These are phyloP conservation scores for Alternaria sp. DNA, from an alignment of 2,329 filamentous ascomycete species.

Conservation along the genomic window DNA sequence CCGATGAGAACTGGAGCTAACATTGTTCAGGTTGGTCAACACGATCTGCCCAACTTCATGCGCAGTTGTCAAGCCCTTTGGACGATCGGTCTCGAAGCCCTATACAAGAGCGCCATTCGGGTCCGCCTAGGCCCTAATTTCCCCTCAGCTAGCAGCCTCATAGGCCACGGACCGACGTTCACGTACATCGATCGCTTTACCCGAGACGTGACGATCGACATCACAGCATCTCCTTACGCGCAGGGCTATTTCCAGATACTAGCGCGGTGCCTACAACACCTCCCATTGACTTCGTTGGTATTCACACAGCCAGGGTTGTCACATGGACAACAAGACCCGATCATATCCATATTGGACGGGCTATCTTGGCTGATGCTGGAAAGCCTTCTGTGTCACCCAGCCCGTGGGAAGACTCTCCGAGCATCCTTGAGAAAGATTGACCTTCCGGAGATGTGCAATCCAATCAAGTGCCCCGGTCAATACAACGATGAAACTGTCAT, in stretches of 20 bases:
- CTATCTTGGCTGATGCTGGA: background rate
- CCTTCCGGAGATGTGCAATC: background rate
- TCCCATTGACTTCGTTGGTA: background rate
- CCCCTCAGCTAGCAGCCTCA: background rate
- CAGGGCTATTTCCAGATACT: background rate
- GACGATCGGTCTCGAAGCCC: background rate
- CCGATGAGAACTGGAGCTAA: background rate
- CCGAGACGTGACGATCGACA: background rate
- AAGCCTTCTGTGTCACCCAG: background rate
- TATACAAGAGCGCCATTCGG: background rate
- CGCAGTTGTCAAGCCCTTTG: background rate
- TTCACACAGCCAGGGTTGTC: background rate
- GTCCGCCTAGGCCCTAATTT: background rate
- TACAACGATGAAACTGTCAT: background rate
- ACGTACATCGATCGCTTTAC: background rate
- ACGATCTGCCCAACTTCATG: background rate
- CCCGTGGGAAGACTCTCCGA: background rate
- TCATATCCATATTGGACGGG: background rate
- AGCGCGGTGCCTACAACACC: background rate
- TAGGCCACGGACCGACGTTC: background rate
- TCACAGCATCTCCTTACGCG: background rate
- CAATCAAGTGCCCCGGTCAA: background rate
- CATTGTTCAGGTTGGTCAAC: background rate
- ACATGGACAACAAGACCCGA: background rate
- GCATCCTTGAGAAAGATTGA: background rate